Percentiles rank a stretch among this genome's conserved stretches.
phyloP scores from a whole-genome alignment of 1,284 basidiomycete genomes.

The Kalmanozyma brasiliensis region DNA sequence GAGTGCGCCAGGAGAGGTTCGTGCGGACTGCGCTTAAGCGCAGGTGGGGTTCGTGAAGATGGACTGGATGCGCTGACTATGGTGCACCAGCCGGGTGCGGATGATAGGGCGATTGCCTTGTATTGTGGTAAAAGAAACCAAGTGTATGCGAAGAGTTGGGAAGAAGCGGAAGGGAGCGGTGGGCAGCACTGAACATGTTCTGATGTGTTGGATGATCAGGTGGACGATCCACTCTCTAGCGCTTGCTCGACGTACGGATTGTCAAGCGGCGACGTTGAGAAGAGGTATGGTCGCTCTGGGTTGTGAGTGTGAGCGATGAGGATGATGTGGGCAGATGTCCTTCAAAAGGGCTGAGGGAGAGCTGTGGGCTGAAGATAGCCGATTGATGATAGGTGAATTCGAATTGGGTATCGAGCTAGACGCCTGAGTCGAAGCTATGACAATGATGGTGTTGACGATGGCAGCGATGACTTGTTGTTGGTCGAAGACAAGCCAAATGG shows the following conservation, averaged over 20 bases:
- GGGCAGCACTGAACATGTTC: conserved; percentile 51
- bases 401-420: background rate
- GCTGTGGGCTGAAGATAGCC: background rate
- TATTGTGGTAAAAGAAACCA: conserved; percentile 52
- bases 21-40: conserved; percentile 14
- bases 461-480: too few relatives aligned
- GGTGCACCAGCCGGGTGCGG: conserved; percentile 26
- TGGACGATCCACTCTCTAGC: conserved; percentile 34
- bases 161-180: conserved; percentile 50
- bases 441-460: background rate
- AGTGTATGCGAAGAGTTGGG: conserved; percentile 53
- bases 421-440: background rate
- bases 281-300: background rate
- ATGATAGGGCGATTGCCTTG: conserved; percentile 17
- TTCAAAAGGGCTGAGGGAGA: background rate
- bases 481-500: too few relatives aligned
- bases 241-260: conserved; percentile 26
- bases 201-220: conserved; percentile 25
- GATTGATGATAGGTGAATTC: too few relatives aligned
- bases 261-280: conserved; percentile 16
- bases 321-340: too few relatives aligned
- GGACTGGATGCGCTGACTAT: conserved; percentile 21
- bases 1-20: conserved; percentile 4
- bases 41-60: background rate
- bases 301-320: background rate